Evolutionary conservation across 169 alveolate genomes (phyloP).

Genomic region (Neospora caninum): DNA sequence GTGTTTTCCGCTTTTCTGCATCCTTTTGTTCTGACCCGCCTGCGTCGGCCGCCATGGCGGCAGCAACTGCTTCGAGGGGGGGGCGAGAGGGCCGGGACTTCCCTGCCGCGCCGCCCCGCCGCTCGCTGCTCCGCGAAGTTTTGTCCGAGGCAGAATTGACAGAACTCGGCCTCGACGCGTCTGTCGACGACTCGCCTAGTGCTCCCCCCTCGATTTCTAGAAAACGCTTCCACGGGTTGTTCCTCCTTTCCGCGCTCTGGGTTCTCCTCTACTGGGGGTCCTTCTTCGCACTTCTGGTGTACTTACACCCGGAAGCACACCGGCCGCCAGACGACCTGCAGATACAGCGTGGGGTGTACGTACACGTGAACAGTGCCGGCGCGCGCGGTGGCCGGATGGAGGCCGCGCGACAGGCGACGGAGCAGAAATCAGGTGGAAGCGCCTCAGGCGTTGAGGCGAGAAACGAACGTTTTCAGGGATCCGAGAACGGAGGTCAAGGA

Average conservation of each 20-base stretch:
- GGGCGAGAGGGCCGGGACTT: too few relatives aligned
- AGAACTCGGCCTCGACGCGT: constrained; percentile 30
- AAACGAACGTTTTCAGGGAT: background rate
- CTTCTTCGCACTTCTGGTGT: constrained; percentile 5
- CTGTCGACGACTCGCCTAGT: background rate
- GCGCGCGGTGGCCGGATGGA: background rate
- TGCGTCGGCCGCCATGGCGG: too few relatives aligned
- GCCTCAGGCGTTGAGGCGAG: background rate
- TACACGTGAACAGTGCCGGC: background rate
- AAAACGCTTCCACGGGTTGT: background rate
- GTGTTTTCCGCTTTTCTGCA: background rate
- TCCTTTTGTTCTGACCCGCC: background rate
- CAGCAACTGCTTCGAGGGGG: too few relatives aligned
- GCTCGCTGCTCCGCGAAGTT: constrained; percentile 26
- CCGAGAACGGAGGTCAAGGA: background rate
- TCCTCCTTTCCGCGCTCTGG: background rate
- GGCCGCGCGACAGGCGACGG: background rate
- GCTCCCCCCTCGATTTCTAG: background rate
- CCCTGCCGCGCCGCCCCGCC: background rate
- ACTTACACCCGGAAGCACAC: background rate
- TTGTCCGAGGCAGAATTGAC: constrained; percentile 25
- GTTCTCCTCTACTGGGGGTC: background rate
- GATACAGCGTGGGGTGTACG: background rate
- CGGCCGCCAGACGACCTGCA: background rate
- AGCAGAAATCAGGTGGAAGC: background rate